Conservation (phyloP, 192 early-diverging fungal species). For the Linnemannia hyalina region DNA sequence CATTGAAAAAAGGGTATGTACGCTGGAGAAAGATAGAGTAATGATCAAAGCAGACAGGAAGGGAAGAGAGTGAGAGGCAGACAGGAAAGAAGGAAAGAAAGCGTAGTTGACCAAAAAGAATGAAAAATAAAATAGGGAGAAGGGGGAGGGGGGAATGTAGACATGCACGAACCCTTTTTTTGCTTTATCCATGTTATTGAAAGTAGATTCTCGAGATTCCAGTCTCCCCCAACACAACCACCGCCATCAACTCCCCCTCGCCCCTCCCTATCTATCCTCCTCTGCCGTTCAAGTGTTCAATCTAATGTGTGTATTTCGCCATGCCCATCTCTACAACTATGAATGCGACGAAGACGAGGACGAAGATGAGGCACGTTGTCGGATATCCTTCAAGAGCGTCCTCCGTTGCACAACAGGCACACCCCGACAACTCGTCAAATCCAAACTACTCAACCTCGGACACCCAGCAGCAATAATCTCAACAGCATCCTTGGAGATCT, state of each 20-base stretch:
- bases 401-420: slow-evolving; percentile 33
- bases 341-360: no score
- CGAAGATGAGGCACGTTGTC: neutral
- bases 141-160: neutral
- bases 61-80: neutral
- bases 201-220: slow-evolving; percentile 4
- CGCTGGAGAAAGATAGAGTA: neutral
- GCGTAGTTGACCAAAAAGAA: no score
- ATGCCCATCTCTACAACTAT: no score
- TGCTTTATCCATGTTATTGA: neutral
- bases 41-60: neutral
- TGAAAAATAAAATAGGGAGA: neutral
- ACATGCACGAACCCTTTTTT: no score
- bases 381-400: slow-evolving; percentile 32
- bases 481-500: slow-evolving; percentile 24
- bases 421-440: slow-evolving; percentile 43
- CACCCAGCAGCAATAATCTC: slow-evolving; percentile 25
- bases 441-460: slow-evolving; percentile 19
- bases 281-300: no score
- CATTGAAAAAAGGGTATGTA: neutral
- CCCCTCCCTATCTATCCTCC: neutral
- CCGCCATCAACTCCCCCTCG: no score
- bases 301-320: no score
- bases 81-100: neutral
- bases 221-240: neutral